phyloP scores from a whole-genome alignment of 192 early-diverging fungal species.

The Geranomyces variabilis region DNA sequence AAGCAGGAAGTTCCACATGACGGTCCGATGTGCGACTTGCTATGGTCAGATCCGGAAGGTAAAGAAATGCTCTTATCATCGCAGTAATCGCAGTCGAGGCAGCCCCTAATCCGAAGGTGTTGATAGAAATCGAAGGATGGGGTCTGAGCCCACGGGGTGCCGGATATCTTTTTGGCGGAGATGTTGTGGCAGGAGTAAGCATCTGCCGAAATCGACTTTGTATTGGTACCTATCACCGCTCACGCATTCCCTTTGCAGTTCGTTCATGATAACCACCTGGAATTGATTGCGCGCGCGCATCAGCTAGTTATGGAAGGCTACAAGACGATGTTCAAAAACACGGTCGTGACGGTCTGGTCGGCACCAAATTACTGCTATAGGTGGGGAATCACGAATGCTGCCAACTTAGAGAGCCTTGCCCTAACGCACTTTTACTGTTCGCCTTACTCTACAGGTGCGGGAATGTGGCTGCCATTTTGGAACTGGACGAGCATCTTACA shows the following conservation, averaged over 20 bases:
- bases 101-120: background rate
- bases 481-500: constrained; percentile 87
- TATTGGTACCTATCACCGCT: background rate
- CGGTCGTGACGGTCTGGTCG: constrained; percentile 96
- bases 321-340: constrained; percentile 95
- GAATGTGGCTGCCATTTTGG: constrained; percentile 96
- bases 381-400: constrained; percentile 35
- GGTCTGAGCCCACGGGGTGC: constrained; percentile 95
- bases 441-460: constrained; percentile 73
- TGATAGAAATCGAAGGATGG: constrained; percentile 77
- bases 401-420: too few relatives aligned
- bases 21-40: constrained; percentile 95
- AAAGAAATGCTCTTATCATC: background rate
- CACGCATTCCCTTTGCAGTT: constrained; percentile 41
- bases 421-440: background rate
- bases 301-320: constrained; percentile 98
- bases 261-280: constrained; percentile 61
- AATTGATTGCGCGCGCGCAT: constrained; percentile 76
- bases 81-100: too few relatives aligned
- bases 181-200: constrained; percentile 67
- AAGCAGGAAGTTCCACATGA: constrained; percentile 96
- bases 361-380: constrained; percentile 99
- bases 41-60: constrained; percentile 97
- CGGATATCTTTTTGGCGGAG: constrained; percentile 96
- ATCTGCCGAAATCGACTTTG: background rate